phyloP scores from a whole-genome alignment of 179 eudicot species.

The Silene vulgaris region DNA sequence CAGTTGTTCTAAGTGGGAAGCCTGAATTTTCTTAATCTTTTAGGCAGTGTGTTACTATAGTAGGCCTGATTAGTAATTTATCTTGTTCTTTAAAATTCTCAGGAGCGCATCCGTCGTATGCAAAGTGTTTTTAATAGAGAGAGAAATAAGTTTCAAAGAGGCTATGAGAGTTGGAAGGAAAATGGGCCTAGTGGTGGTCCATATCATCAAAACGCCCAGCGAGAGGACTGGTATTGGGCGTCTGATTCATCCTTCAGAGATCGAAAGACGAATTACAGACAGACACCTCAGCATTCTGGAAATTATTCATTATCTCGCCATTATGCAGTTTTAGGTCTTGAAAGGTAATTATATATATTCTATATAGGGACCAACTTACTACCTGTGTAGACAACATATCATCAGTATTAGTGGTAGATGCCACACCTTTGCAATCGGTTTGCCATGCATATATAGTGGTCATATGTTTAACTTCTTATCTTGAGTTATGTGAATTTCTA shows the following conservation, averaged over 20 bases:
- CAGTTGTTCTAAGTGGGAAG: background rate
- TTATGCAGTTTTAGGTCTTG: constrained; percentile 85
- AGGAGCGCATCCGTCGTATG: constrained; percentile 96
- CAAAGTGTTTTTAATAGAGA: constrained; percentile 92
- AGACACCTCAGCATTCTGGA: constrained; percentile 48
- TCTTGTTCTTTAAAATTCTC: constrained; percentile 18
- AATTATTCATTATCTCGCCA: constrained; percentile 69
- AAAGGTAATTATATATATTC: constrained; percentile 50
- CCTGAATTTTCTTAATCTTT: background rate
- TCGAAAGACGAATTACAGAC: constrained; percentile 48
- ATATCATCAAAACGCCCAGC: constrained; percentile 75
- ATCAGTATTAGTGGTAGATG: constrained; percentile 5
- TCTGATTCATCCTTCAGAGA: constrained; percentile 58
- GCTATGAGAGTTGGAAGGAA: constrained; percentile 84
- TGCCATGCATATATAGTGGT: background rate
- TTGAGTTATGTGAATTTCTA: background rate
- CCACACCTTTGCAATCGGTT: background rate
- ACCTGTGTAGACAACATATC: background rate
- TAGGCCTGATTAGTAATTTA: constrained; percentile 13
- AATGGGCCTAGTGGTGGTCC: constrained; percentile 36
- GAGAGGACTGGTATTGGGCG: constrained; percentile 98
- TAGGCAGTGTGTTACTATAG: background rate
- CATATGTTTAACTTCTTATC: background rate
- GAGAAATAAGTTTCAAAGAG: constrained; percentile 62
- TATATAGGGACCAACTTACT: background rate